Evolutionary conservation across 2,329 filamentous ascomycete species (phyloP).

Genomic region (Fusarium hainanense): DNA sequence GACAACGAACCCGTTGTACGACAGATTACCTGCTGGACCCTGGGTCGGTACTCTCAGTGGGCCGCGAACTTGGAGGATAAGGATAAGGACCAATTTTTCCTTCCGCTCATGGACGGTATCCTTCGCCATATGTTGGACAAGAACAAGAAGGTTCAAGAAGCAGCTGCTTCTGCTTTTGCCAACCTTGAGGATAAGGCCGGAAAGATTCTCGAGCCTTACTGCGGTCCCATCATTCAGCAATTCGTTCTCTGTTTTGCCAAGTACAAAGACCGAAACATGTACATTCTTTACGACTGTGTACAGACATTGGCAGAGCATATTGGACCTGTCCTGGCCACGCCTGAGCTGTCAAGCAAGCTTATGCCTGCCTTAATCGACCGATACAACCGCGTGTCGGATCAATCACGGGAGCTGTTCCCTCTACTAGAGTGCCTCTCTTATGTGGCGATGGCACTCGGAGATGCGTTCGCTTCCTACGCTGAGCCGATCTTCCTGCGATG

Average conservation of each 20-base stretch:
- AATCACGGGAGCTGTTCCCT: constrained; percentile 93
- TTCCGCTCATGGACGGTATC: constrained; percentile 97
- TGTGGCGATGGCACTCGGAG: constrained; percentile 85
- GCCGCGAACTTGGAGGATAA: constrained; percentile 78
- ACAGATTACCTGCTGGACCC: constrained; percentile 97
- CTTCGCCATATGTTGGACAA: constrained; percentile 93
- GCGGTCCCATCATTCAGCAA: constrained; percentile 88
- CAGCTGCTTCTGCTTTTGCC: constrained; percentile 93
- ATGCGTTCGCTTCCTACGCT: constrained; percentile 86
- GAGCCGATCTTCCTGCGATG: constrained; percentile 88
- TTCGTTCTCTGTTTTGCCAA: constrained; percentile 91
- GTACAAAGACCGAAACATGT: constrained; percentile 99
- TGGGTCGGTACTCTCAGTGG: constrained; percentile 94
- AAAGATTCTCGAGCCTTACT: constrained; percentile 83
- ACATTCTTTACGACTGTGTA: constrained; percentile 97
- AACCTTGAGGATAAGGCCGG: constrained; percentile 95
- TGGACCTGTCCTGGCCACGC: constrained; percentile 81
- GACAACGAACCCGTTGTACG: constrained; percentile 91
- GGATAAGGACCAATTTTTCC: constrained; percentile 82
- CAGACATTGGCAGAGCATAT: constrained; percentile 96
- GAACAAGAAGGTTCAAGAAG: constrained; percentile 98
- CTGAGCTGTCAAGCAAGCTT: constrained; percentile 82
- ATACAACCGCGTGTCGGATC: constrained; percentile 87
- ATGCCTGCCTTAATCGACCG: constrained; percentile 93
- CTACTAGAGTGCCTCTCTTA: constrained; percentile 97